Base-by-base conservation (phyloP, 2,329 filamentous ascomycete genomes). In the Microdochium nivale region DNA sequence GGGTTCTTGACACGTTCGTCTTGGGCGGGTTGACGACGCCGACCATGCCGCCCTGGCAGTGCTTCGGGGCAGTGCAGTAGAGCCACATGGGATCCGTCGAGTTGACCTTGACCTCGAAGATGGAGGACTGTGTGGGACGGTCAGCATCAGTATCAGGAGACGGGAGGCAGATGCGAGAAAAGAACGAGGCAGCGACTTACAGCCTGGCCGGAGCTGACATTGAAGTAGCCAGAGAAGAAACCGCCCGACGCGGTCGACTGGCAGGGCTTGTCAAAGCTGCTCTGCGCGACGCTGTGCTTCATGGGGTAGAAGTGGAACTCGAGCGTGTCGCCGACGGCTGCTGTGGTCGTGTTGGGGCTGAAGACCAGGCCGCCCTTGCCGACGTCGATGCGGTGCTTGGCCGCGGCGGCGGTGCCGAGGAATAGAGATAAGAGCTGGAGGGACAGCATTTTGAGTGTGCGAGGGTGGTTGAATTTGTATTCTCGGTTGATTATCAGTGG, bases 241-340 rank as follows among this genome's bases (percentile, higher is more conserved):
- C 63, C 62, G n/a, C 56, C 58, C 3, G 61, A 62, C 5, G 44
- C 56, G 47, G 73, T 64, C 3, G 76, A 74, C 25, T 70, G 59
- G 59, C 78, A 81, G 1, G 76, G 76, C 14, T 70, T 66, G 52
- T 66, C 66, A 58, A 78, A 79, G 43, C 71, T 67, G 25, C 73
- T 71, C 55, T 74, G 69, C 8, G 70, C 73, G 14, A 80, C 73
- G 11, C 71, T 75, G 66, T 79, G 76, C 58, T 74, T 75, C 56
- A 69, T 68, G 3, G 72, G 67, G 52, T 71, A 70, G 62, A 78
- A 80, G 57, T 77, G 73, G 64, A 79, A 79, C 57, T 77, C 73
- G 48, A 80, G 66, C 47, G 72, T 66, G 54, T 76, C 75, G 51
- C 77, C 77, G 3, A 67, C 53, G 25, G 65, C 58, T 16, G 76